Evolutionary conservation across 495 filamentous ascomycete species (phyloP).

Genomic region (Tuber calosporum): DNA sequence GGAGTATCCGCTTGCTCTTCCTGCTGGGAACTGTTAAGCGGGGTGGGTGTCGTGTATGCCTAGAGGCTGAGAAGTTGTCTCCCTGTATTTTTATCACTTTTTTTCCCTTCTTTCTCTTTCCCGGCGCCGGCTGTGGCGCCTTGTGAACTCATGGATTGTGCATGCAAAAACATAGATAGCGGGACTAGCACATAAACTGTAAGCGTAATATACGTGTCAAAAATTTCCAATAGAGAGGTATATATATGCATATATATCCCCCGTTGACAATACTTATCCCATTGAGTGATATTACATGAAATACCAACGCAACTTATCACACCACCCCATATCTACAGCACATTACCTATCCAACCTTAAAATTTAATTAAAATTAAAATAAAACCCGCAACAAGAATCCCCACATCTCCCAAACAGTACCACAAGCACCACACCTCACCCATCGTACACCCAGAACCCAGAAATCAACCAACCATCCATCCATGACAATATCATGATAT

Average conservation of each 20-base stretch:
- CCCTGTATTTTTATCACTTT: background rate
- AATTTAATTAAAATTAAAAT: too few species aligned
- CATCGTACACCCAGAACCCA: too few species aligned
- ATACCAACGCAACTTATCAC: background rate
- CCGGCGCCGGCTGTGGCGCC: background rate
- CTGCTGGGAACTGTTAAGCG: background rate
- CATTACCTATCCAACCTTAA: too few species aligned
- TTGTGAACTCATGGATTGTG: background rate
- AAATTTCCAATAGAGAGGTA: background rate
- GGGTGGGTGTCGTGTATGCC: too few species aligned
- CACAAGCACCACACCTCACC: too few species aligned
- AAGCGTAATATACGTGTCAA: background rate
- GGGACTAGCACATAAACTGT: background rate
- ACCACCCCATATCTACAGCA: too few species aligned
- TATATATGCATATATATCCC: background rate
- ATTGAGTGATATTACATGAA: background rate
- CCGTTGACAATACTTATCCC: background rate
- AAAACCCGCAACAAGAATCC: background rate
- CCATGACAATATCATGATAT: too few species aligned
- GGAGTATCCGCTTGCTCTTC: constrained; percentile 4
- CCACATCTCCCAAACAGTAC: background rate
- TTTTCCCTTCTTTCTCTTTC: background rate
- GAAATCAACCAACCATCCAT: too few species aligned
- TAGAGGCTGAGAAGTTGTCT: background rate
- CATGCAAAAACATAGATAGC: too few species aligned